Percentiles rank a stretch among this genome's conserved stretches.
These are phyloP conservation scores for Boletus rex-veris DNA, from an alignment of 768 basidiomycete genomes.

Conservation along the genomic window DNA sequence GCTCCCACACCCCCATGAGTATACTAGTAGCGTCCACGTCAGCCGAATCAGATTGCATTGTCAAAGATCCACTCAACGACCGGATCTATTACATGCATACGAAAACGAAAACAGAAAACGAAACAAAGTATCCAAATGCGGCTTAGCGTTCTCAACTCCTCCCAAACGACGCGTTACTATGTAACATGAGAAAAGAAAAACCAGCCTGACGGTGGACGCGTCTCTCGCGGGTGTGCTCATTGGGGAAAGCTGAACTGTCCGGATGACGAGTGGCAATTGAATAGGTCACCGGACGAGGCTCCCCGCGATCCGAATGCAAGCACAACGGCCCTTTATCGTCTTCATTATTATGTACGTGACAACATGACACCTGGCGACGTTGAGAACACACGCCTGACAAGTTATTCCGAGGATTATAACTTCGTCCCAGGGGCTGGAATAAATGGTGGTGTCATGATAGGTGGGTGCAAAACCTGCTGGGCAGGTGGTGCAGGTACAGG, in stretches of 20 bases:
- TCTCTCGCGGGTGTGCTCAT: background rate
- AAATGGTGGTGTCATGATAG: conserved; percentile 32
- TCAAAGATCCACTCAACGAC: background rate
- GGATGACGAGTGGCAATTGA: background rate
- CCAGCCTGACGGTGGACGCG: no score
- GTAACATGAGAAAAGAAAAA: conserved; percentile 19
- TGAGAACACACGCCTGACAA: conserved; percentile 1
- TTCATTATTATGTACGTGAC: conserved; percentile 22
- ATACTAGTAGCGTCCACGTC: background rate
- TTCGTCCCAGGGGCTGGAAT: conserved; percentile 31
- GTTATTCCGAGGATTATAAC: conserved; percentile 15
- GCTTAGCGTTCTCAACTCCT: background rate
- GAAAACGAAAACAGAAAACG: background rate
- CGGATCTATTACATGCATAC: background rate
- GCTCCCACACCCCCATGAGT: background rate
- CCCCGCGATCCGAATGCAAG: conserved; percentile 6
- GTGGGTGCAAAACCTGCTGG: conserved; percentile 26
- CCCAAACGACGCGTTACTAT: background rate
- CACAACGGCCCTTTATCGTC: background rate
- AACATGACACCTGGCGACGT: background rate
- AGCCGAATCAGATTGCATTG: conserved; percentile 2
- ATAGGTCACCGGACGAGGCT: conserved; percentile 1
- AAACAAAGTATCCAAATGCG: no score
- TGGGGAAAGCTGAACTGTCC: background rate
- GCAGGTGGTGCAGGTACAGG: conserved; percentile 17